phyloP scores from a whole-genome alignment of 179 eudicot species.

The Gypsophila paniculata region DNA sequence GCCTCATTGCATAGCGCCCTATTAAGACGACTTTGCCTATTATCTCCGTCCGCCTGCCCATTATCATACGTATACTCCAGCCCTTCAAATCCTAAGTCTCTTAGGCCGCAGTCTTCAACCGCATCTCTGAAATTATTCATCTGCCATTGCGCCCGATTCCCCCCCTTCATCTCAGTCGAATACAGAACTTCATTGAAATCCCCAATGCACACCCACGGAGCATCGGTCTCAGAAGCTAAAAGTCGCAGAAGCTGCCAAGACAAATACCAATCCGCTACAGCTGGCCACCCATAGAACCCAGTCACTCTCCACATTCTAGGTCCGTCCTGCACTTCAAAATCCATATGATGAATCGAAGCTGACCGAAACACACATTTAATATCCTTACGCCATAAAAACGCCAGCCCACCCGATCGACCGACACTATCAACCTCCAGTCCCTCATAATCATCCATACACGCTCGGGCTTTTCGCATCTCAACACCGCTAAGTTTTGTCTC shows the following conservation, averaged over 20 bases:
- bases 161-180: neutral
- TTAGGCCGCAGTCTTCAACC: neutral
- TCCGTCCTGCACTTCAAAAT: no score
- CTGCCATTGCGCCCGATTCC: neutral
- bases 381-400: neutral
- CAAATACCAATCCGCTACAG: no score
- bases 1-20: no score
- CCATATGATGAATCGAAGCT: no score
- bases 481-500: neutral
- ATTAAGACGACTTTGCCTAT: no score
- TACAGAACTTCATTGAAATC: neutral
- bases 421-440: neutral
- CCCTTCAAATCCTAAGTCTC: no score
- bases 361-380: no score
- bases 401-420: neutral
- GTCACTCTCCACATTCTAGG: neutral
- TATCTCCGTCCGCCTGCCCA: no score
- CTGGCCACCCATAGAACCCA: neutral
- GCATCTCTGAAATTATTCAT: neutral
- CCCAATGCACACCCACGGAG: no score
- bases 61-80: no score
- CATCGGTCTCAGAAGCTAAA: no score
- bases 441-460: neutral
- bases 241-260: no score
- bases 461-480: neutral